Base-by-base conservation (phyloP, 345 rosid species). In the Gossypium anomalum region DNA sequence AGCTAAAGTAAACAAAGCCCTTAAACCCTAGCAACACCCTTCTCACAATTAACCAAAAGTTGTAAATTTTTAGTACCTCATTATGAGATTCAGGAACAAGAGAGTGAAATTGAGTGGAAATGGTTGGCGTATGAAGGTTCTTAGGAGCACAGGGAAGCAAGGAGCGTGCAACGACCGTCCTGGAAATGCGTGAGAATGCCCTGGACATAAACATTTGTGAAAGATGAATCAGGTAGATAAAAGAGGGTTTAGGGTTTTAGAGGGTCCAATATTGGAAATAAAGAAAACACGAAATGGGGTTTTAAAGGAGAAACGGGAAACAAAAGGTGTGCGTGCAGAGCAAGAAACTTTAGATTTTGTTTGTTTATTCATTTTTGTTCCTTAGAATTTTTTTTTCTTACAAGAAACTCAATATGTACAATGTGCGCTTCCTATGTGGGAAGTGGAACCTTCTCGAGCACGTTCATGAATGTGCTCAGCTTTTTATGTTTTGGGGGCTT, bases 1-100 rank as follows among this genome's bases (percentile, higher is more conserved):
- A 16, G 6, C 9, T 27, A 75, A 14, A 44, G 61, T 45, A 7
- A 9, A 15, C 22, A 48, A 67, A 70, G 4, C 14, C 80, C 85
- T 74, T 83, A 87, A 87, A 84, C 88, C 89, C 89, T 77, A 66
- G 67, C 72, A 79, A 85, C 82, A 74, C 86, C 88, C 84, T 55
- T 56, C 11, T 19, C 19, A 60, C 23, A 59, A 51, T 57, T 43
- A 59, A 60, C 20, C 17, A 13, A 15, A 59, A 59, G 12, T 19
- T 57, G 6, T 1, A 59, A 59, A 13, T 34, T 73, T 58, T 14
- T 20, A 47, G 16, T 75, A 90, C 91, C 91, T 83, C 73, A 1
- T n/a, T 72, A 20, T 85, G 82, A 58, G 77, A 74, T 58, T 72
- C 86, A 60, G 38, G 27, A 44, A 81, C 70, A 29, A 89, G 71